A percentile compares a stretch with the other conserved stretches of the same genome.
These are phyloP conservation scores for Corchorus olitorius DNA, from an alignment of 345 rosid genomes.

Conservation along the genomic window DNA sequence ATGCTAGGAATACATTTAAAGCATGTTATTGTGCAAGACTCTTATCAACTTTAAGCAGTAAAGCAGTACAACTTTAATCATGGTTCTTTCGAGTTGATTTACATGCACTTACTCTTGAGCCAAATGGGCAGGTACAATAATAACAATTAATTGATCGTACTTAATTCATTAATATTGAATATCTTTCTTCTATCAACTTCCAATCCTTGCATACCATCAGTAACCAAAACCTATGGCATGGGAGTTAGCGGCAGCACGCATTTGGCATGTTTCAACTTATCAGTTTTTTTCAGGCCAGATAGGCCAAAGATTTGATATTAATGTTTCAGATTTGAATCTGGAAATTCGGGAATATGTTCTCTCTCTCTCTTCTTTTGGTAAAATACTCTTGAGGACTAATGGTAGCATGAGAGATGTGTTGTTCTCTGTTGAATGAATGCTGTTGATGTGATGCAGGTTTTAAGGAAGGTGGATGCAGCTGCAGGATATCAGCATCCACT, in stretches of 20 bases:
- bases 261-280: background rate
- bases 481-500: background rate
- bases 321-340: background rate
- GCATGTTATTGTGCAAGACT: background rate
- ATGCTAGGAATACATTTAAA: background rate
- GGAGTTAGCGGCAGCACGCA: background rate
- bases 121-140: background rate
- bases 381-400: background rate
- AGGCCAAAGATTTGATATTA: background rate
- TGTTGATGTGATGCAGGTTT: background rate
- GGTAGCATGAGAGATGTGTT: no score
- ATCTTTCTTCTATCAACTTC: background rate
- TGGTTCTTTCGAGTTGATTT: background rate
- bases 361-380: no score
- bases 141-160: background rate
- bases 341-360: background rate
- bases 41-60: background rate
- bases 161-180: background rate
- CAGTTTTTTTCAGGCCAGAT: background rate
- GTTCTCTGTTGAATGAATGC: no score
- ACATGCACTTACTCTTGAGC: background rate
- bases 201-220: background rate
- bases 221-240: background rate
- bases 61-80: no score
- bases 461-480: background rate